A percentile compares a stretch with the other conserved stretches of the same genome.
Conservation (phyloP, 805 yeast genomes). For the Ogataea kodamae region DNA sequence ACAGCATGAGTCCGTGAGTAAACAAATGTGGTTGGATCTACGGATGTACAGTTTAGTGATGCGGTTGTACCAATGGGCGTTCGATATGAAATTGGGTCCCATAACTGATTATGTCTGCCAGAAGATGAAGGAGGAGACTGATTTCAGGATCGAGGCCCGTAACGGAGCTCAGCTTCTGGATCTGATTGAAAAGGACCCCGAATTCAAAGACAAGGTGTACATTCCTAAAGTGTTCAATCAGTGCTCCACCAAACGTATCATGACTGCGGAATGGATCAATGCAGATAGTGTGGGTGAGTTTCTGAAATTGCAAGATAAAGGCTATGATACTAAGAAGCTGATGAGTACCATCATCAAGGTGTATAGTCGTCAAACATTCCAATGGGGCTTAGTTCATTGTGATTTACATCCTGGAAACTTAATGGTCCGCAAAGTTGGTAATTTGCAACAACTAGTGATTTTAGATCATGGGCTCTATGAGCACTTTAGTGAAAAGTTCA, state of each 20-base stretch:
- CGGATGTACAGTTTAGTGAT: constrained; percentile 51
- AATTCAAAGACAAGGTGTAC: constrained; percentile 41
- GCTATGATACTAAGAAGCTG: constrained; percentile 39
- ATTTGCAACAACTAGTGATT: constrained; percentile 55
- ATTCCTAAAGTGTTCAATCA: constrained; percentile 53
- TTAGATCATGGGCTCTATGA: constrained; percentile 76
- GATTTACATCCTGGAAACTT: constrained; percentile 85
- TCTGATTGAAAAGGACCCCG: constrained; percentile 41
- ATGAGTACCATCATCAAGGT: constrained; percentile 49
- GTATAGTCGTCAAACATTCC: constrained; percentile 57
- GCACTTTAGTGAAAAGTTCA: constrained; percentile 46
- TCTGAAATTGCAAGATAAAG: constrained; percentile 37
- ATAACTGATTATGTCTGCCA: constrained; percentile 55
- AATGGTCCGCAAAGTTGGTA: constrained; percentile 43
- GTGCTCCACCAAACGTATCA: constrained; percentile 45
- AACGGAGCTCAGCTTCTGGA: constrained; percentile 45
- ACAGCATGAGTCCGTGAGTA: constrained; percentile 59
- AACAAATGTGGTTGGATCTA: constrained; percentile 61
- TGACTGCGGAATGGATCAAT: constrained; percentile 74
- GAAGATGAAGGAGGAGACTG: constrained; percentile 57
- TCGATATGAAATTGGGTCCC: constrained; percentile 60
- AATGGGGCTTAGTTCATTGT: constrained; percentile 67
- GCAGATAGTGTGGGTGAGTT: constrained; percentile 57
- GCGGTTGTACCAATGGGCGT: constrained; percentile 51
- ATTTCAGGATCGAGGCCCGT: constrained; percentile 52